Evolutionary conservation across 345 rosid species (phyloP).

Genomic region (Triadica sebifera): DNA sequence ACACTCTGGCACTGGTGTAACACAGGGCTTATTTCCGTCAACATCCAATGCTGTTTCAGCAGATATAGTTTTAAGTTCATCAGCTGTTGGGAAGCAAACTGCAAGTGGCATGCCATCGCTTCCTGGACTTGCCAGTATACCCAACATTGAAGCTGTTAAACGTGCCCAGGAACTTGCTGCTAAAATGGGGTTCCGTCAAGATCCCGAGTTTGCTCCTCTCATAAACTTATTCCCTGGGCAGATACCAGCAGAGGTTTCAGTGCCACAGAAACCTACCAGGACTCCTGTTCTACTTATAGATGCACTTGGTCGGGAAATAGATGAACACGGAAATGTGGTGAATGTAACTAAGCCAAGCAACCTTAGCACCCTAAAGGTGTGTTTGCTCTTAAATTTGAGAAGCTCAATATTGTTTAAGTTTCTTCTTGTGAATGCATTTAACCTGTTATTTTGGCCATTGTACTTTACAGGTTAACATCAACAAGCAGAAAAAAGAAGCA

Average conservation of each 20-base stretch:
- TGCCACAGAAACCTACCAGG: conserved; percentile 78
- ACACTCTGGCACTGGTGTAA: conserved; percentile 19
- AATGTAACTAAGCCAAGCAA: conserved; percentile 79
- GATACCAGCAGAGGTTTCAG: conserved; percentile 45
- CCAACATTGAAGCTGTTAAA: conserved; percentile 79
- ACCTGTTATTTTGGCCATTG: background rate
- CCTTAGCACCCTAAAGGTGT: conserved; percentile 94
- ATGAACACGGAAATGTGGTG: conserved; percentile 88
- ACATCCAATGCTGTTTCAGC: conserved; percentile 28
- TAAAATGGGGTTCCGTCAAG: conserved; percentile 78
- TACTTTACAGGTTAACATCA: conserved; percentile 80
- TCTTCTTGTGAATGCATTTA: conserved; percentile 13
- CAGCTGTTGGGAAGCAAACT: conserved; percentile 38
- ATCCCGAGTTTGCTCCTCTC: conserved; percentile 66
- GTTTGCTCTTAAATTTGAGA: background rate
- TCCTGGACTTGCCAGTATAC: conserved; percentile 40
- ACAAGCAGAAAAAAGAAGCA: conserved; percentile 93
- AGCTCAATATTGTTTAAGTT: background rate
- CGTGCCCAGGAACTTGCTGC: conserved; percentile 91
- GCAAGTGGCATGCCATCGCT: conserved; percentile 31
- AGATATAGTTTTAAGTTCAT: conserved; percentile 30
- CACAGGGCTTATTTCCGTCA: conserved; percentile 29
- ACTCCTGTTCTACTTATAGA: conserved; percentile 87
- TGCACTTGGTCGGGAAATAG: conserved; percentile 94
- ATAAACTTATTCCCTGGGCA: conserved; percentile 79